Percentiles rank a stretch among this genome's conserved stretches.
These are phyloP conservation scores for Keqinozyma sinolaborantium DNA, from an alignment of 1,139 yeast genomes.

Conservation along the genomic window DNA sequence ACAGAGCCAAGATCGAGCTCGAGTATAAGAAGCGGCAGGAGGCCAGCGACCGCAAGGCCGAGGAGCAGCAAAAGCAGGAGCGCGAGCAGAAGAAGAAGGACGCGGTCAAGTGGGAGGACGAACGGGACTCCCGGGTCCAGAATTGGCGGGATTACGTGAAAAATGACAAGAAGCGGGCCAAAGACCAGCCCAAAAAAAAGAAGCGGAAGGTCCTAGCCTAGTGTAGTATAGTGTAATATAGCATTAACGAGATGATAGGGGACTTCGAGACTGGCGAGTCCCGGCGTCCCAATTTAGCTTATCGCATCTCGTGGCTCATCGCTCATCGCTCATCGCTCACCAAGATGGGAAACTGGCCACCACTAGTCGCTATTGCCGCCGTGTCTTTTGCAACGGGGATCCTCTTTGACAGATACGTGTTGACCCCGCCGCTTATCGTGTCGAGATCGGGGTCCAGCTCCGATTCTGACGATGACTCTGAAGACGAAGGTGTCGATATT, in stretches of 20 bases:
- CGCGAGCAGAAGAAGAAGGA: slow-evolving; percentile 33
- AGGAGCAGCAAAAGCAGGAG: slow-evolving; percentile 34
- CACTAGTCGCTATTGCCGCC: slow-evolving; percentile 15
- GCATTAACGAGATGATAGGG: no score
- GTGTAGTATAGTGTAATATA: background rate
- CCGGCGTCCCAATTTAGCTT: no score
- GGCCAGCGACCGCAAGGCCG: slow-evolving; percentile 21
- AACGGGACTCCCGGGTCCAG: slow-evolving; percentile 54
- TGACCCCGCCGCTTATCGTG: no score
- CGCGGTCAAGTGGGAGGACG: slow-evolving; percentile 60
- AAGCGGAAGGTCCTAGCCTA: slow-evolving; percentile 32
- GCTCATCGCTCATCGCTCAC: background rate
- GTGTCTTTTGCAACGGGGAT: slow-evolving; percentile 24
- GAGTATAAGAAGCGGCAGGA: slow-evolving; percentile 20
- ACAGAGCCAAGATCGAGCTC: slow-evolving; percentile 6
- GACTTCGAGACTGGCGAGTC: no score
- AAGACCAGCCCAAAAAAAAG: slow-evolving; percentile 18
- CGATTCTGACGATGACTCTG: slow-evolving; percentile 13
- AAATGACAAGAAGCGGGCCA: slow-evolving; percentile 41
- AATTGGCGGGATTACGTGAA: slow-evolving; percentile 58
- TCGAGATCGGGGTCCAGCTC: slow-evolving; percentile 1
- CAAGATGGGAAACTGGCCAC: background rate
- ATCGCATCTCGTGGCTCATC: no score
- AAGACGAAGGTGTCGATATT: slow-evolving; percentile 44
- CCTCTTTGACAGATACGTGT: slow-evolving; percentile 14